phyloP scores from a whole-genome alignment of 2,329 filamentous ascomycete species.

The Nectriaceae sp. region DNA sequence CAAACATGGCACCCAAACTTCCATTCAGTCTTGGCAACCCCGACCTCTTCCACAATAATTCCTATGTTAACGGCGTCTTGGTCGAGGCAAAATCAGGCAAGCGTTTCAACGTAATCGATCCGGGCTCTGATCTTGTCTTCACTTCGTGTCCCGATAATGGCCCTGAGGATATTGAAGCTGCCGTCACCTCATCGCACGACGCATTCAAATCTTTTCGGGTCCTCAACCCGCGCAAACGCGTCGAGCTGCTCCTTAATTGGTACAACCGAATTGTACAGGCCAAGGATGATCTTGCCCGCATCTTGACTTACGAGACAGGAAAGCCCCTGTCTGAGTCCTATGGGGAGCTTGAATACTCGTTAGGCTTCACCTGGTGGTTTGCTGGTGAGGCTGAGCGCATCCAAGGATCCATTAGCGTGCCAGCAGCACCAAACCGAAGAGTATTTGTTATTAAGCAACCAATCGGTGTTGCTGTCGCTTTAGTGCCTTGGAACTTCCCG shows the following conservation, averaged over 20 bases:
- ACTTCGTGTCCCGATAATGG: constrained; percentile 1
- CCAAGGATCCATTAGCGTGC: constrained; percentile 60
- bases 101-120: neutral
- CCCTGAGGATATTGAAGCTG: neutral
- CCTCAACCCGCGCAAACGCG: constrained; percentile 5
- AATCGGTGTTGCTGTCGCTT: constrained; percentile 35
- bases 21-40: neutral
- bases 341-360: constrained; percentile 56
- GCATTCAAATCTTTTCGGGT: neutral
- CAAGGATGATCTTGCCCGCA: constrained; percentile 38
- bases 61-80: neutral
- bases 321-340: constrained; percentile 56
- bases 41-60: neutral
- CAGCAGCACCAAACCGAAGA: constrained; percentile 62
- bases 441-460: constrained; percentile 67
- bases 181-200: neutral
- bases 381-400: constrained; percentile 44
- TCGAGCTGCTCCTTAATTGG: constrained; percentile 37
- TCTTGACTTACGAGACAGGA: constrained; percentile 52
- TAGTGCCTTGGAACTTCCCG: constrained; percentile 60
- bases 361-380: constrained; percentile 58
- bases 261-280: constrained; percentile 35
- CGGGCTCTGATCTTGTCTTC: neutral
- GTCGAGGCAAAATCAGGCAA: neutral
- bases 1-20: neutral